Evolutionary conservation across 2,329 filamentous ascomycete genomes (phyloP).

Genomic region (Periconia macrospinosa): DNA sequence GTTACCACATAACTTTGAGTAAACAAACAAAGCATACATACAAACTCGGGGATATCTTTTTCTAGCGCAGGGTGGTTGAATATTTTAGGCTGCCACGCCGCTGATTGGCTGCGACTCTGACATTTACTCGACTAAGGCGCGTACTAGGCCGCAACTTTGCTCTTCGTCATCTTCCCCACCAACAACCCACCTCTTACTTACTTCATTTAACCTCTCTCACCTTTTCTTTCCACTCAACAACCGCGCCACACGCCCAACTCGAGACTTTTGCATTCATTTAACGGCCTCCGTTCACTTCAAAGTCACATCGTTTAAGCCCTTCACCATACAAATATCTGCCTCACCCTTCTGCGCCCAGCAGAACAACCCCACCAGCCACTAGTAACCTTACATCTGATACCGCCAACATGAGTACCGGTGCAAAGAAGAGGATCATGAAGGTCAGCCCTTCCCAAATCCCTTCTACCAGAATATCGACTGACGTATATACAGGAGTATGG

Average conservation of each 20-base stretch:
- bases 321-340: no score
- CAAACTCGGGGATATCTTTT: no score
- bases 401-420: constrained; percentile 38
- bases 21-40: no score
- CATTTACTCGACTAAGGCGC: no score
- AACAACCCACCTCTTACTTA: background rate
- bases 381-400: background rate
- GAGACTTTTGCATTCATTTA: background rate
- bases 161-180: constrained; percentile 15
- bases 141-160: constrained; percentile 1
- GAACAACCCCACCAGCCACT: background rate
- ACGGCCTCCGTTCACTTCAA: background rate
- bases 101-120: no score
- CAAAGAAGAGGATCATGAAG: constrained; percentile 52
- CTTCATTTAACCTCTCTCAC: background rate
- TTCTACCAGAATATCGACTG: background rate
- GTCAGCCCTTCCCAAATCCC: constrained; percentile 20
- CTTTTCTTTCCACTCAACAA: background rate
- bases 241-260: background rate
- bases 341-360: background rate
- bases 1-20: no score
- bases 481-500: constrained; percentile 36
- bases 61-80: no score
- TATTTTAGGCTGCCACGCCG: no score
- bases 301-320: background rate